Conservation (phyloP, 1,284 basidiomycete genomes). For the Leccinum cinnamomeum region DNA sequence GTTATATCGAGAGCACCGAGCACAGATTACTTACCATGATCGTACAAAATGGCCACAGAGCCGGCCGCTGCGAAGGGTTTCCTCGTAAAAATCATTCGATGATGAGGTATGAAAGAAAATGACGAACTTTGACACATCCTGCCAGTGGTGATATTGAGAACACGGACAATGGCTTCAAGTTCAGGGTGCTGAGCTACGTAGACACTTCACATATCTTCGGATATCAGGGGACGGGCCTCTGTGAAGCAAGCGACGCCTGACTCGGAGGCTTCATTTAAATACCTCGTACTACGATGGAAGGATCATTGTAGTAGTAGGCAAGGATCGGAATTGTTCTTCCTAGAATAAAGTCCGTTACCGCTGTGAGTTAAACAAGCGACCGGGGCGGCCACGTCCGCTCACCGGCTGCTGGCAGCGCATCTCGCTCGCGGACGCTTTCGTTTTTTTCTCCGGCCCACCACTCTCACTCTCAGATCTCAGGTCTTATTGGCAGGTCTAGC, state of each 20-base stretch:
- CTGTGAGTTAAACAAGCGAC: too few species aligned
- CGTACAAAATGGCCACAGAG: slow-evolving; percentile 6
- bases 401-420: too few species aligned
- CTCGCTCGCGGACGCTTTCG: too few species aligned
- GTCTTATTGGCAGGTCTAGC: too few species aligned
- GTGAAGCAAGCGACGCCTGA: background rate
- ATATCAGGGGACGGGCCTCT: background rate
- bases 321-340: too few species aligned
- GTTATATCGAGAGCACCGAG: background rate
- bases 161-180: background rate
- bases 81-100: background rate
- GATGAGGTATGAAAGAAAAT: background rate
- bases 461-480: too few species aligned
- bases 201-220: background rate
- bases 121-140: slow-evolving; percentile 2
- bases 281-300: background rate
- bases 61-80: background rate
- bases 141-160: background rate
- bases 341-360: too few species aligned
- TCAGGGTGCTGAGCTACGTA: background rate
- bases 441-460: too few species aligned
- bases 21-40: slow-evolving; percentile 3
- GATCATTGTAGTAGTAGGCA: background rate
- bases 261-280: background rate
- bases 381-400: too few species aligned